These are phyloP conservation scores for Triglochin maritima DNA, from an alignment of 106 monocot genomes.

Conservation along the genomic window DNA sequence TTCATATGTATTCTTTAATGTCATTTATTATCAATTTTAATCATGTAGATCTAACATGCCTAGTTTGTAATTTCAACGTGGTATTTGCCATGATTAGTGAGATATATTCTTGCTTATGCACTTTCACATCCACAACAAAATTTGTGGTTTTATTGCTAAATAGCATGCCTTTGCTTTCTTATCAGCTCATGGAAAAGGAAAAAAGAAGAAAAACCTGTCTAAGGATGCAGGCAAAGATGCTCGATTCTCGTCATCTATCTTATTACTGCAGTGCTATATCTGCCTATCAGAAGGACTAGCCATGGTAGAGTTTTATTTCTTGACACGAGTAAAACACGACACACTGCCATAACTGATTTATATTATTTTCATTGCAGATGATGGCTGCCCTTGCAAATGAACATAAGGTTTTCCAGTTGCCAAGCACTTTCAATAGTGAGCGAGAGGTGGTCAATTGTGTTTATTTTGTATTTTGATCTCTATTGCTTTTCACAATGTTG, in stretches of 20 bases:
- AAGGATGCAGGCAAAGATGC: constrained; percentile 42
- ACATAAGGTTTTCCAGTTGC: constrained; percentile 37
- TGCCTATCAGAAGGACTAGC: constrained; percentile 69
- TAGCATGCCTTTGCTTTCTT: neutral
- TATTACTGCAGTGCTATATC: constrained; percentile 76
- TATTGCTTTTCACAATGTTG: neutral
- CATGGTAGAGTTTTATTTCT: constrained; percentile 38
- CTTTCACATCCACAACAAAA: neutral
- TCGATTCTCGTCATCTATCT: constrained; percentile 32
- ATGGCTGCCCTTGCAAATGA: constrained; percentile 73
- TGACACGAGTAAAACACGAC: neutral
- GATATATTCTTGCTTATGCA: too few species aligned
- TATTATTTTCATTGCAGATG: constrained; percentile 33
- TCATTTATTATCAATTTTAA: too few species aligned
- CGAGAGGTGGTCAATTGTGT: constrained; percentile 45
- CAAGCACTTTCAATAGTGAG: constrained; percentile 61
- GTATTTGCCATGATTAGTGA: too few species aligned
- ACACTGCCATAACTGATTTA: too few species aligned
- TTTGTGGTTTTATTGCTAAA: neutral
- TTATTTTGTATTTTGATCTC: neutral
- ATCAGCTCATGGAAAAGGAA: constrained; percentile 66
- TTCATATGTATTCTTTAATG: too few species aligned
- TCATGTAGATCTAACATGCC: too few species aligned
- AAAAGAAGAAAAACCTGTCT: constrained; percentile 56
- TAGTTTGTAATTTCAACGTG: too few species aligned